Evolutionary conservation across 352 stramenopile species (phyloP), one percentile per base, ranked within the genome.

Genomic region (Globisporangium spinosum): DNA sequence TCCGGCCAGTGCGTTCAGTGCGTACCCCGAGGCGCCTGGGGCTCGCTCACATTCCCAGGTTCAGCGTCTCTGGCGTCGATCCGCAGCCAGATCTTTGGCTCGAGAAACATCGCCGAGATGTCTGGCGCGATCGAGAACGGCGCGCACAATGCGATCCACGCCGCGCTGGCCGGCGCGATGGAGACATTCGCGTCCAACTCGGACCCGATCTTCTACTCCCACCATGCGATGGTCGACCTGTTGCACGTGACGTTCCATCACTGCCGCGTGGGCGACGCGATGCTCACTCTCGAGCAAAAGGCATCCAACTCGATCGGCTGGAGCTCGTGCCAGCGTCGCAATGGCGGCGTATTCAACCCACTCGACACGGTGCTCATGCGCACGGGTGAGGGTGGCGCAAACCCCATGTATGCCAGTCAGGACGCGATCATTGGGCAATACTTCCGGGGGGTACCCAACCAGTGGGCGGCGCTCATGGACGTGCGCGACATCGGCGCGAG

Each of bases 181-280:
- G 71, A 58, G 17, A 86, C 80, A 9, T 69, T 86, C 8, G 70
- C 83, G 62, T 77, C 81, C 2, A 78, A 80, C 1, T 58, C 73
- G 1, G 83, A 91, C 65, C 83, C 80, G 1, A 72, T 91, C 9
- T 91, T 91, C 64, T 91, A 74, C 64, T 77, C 74, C 0, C 80
- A 89, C 32, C 83, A 89, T 40, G 76, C 67, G 3, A 71, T 63
- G 43, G 71, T 89, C 1, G 83, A 91, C 34, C 54, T 82, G 56
- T 62, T 89, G 0, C 74, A 85, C 23, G 70, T 69, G 0, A 83
- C 88, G 60, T 90, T 87, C 66, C 70, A 87, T 62, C 85, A 87
- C 29, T 91, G 83, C 61, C 77, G 56, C n/a, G 70, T 75, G 20
- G 68, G 72, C 27, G 40, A 68, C 17, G 49, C 62, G 27, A 35